Evolutionary conservation across 78 protist species (phyloP), one percentile per base, ranked within the genome.

Genomic region (Cavenderia fasciculata): DNA sequence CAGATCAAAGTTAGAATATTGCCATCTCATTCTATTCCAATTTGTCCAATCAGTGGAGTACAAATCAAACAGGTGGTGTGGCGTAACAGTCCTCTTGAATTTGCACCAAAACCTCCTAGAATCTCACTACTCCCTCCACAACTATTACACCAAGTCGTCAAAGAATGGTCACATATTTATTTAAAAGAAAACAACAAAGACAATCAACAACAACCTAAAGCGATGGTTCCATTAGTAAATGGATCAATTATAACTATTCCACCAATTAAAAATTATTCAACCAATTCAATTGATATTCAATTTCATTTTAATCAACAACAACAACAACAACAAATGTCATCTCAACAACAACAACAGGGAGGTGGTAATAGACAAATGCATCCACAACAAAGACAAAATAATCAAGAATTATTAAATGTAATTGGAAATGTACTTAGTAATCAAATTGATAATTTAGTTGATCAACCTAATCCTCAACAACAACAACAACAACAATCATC

Each of bases 241-340:
- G 76, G 76, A n/a, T 79, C 88, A 36, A 66, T 79, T 16, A 54
- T 79, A 14, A 47, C 77, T 51, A 14, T 79, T 8, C 41, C 75
- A 41, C 51, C 51, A 69, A 27, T 10, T 2, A 14, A 4, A 2
- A 69, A 49, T 18, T 79, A 25, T 65, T 44, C 2, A 34, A 65
- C 29, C 36, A 65, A 34, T 79, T 79, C 16, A 79, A 79, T 38
- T 16, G 31, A 69, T 4, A 6, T 29, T 4, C 38, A 44, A n/a
- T n/a, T n/a, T n/a, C n/a, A n/a, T n/a, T n/a, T n/a, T n/a, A n/a
- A n/a, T 4, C 61, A 77, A 14, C 47, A 74, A 41, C 44, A 59
- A 25, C 59, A 36, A 57, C 68, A 59, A 41, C 46, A 11, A 2
- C 33, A 49, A 27, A 38, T 7, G 33, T 6, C 34, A 33, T 23